Percentiles rank a stretch among this genome's conserved stretches.
These are phyloP conservation scores for Diplodia sapinea DNA, from an alignment of 2,329 filamentous ascomycete genomes.

Conservation along the genomic window DNA sequence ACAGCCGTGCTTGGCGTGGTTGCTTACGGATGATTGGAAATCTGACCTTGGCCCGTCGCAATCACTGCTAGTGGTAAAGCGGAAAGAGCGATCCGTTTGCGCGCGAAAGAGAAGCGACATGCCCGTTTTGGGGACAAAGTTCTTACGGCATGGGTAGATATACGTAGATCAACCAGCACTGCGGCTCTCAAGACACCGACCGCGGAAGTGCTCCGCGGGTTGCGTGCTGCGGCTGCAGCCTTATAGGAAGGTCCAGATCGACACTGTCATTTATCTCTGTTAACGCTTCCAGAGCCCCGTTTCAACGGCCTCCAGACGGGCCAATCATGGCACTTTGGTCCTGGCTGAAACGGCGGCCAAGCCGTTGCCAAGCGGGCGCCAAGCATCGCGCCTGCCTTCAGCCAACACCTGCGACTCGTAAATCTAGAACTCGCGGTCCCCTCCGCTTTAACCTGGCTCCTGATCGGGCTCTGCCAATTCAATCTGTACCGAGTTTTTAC, in stretches of 20 bases:
- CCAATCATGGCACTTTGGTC: neutral
- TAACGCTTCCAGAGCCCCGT: conserved; percentile 8
- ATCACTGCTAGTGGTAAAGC: neutral
- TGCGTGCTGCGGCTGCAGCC: conserved; percentile 12
- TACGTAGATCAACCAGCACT: neutral
- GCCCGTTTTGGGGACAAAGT: neutral
- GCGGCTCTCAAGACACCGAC: neutral
- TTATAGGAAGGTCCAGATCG: conserved; percentile 28
- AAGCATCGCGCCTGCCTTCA: neutral
- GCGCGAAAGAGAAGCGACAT: neutral
- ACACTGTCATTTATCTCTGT: conserved; percentile 16
- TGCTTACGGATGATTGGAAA: conserved; percentile 17
- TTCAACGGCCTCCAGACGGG: neutral
- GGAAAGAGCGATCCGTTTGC: neutral
- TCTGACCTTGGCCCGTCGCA: neutral
- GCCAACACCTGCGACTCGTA: conserved; percentile 8
- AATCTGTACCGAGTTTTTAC: conserved; percentile 1
- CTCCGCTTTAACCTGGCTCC: conserved; percentile 24
- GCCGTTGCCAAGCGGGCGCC: conserved; percentile 4
- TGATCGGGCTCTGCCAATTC: neutral
- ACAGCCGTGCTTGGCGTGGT: neutral
- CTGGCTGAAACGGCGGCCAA: conserved; percentile 12
- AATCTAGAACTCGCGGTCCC: conserved; percentile 12
- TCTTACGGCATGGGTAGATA: neutral
- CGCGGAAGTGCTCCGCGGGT: neutral